Evolutionary conservation across 2,329 filamentous ascomycete species (phyloP).

Genomic region (Malbranchea cinnamomea): DNA sequence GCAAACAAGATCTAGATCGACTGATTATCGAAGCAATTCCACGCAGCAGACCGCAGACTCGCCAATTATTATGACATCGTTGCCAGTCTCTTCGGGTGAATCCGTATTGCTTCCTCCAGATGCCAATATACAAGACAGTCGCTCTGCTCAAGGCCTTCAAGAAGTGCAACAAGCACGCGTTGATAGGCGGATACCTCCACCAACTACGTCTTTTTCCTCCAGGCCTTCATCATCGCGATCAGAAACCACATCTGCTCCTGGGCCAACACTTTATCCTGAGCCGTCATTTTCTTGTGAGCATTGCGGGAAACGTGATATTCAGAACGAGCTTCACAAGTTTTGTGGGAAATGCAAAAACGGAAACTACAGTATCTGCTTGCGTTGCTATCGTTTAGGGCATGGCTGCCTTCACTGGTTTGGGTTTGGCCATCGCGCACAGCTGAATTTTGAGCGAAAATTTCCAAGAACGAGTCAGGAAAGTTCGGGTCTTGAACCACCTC

Average conservation of each 20-base stretch:
- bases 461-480: slow-evolving; percentile 24
- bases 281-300: slow-evolving; percentile 59
- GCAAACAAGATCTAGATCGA: background rate
- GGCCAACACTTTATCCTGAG: slow-evolving; percentile 41
- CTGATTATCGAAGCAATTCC: background rate
- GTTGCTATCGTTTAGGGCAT: slow-evolving; percentile 61
- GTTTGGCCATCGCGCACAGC: slow-evolving; percentile 59
- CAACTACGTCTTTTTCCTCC: slow-evolving; percentile 6
- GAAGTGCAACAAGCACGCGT: no score
- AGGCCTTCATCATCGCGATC: slow-evolving; percentile 20
- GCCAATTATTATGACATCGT: no score
- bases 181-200: background rate
- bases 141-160: no score
- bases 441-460: slow-evolving; percentile 44
- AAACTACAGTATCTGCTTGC: slow-evolving; percentile 62
- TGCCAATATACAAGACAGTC: no score
- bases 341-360: slow-evolving; percentile 57
- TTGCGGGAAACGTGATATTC: slow-evolving; percentile 57
- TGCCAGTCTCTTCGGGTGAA: no score
- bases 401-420: slow-evolving; percentile 83
- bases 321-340: slow-evolving; percentile 76
- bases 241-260: slow-evolving; percentile 13
- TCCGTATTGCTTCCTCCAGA: no score
- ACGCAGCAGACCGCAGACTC: no score
- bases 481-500: slow-evolving; percentile 32